A percentile compares a stretch with the other conserved stretches of the same genome.
phyloP scores from a whole-genome alignment of 805 yeast genomes.

The Candida parachauliodes region DNA sequence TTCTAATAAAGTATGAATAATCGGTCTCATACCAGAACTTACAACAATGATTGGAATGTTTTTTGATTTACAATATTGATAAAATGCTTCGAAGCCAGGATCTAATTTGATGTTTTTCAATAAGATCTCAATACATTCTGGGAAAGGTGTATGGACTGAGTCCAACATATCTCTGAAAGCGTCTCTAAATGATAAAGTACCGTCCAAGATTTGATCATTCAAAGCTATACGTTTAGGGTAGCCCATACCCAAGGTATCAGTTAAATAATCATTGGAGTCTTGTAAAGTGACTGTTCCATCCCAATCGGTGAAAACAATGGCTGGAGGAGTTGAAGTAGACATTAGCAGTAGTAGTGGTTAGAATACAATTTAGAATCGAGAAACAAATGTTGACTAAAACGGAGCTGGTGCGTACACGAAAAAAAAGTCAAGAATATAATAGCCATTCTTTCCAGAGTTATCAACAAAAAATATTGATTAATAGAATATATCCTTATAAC shows the following conservation, averaged over 20 bases:
- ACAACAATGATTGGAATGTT: slow-evolving; percentile 83
- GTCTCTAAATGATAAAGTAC: slow-evolving; percentile 66
- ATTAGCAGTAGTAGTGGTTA: neutral
- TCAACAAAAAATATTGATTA: no score
- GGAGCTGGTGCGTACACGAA: neutral
- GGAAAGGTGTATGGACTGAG: slow-evolving; percentile 71
- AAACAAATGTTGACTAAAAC: no score
- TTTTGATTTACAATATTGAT: slow-evolving; percentile 69
- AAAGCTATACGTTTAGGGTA: slow-evolving; percentile 58
- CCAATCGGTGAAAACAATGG: slow-evolving; percentile 94
- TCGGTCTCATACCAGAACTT: slow-evolving; percentile 91
- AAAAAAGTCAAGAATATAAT: no score
- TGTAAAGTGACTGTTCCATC: slow-evolving; percentile 97
- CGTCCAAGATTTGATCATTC: slow-evolving; percentile 71
- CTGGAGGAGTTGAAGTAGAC: slow-evolving; percentile 31
- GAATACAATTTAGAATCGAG: neutral
- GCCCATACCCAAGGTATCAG: slow-evolving; percentile 90
- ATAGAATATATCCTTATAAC: neutral
- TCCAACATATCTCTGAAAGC: slow-evolving; percentile 84
- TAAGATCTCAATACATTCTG: slow-evolving; percentile 72
- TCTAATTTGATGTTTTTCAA: slow-evolving; percentile 69
- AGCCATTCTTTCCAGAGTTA: no score
- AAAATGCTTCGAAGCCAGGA: slow-evolving; percentile 83
- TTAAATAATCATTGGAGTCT: slow-evolving; percentile 89
- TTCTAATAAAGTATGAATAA: slow-evolving; percentile 72